A percentile compares a stretch with the other conserved stretches of the same genome.
Evolutionary conservation across 768 basidiomycete genomes (phyloP).

Genomic region (Pleurotus tuber-regium): DNA sequence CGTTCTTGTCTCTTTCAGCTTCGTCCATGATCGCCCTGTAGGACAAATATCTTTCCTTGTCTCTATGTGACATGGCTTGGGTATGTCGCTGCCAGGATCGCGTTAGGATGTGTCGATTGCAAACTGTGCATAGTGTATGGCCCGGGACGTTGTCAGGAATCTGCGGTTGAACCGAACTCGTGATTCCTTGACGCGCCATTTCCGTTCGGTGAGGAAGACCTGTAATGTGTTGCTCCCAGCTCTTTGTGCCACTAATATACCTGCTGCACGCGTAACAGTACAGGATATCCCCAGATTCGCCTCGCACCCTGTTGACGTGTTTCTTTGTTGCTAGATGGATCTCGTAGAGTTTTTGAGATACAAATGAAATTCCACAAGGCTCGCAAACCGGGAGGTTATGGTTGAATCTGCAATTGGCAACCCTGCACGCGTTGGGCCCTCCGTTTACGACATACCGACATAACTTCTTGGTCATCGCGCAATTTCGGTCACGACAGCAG

Average conservation of each 20-base stretch:
- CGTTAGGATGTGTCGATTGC: slow-evolving; percentile 23
- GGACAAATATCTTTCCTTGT: slow-evolving; percentile 33
- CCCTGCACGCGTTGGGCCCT: slow-evolving; percentile 3
- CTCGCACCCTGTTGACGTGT: slow-evolving; percentile 28
- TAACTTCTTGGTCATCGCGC: not conserved
- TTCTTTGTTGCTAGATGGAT: slow-evolving; percentile 29
- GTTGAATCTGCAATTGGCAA: not conserved
- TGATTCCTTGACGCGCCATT: slow-evolving; percentile 17
- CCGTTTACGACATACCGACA: not conserved
- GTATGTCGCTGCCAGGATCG: slow-evolving; percentile 33
- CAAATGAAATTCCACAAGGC: slow-evolving; percentile 34
- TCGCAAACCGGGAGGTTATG: slow-evolving; percentile 1
- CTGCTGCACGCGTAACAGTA: slow-evolving; percentile 31
- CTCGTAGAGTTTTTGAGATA: slow-evolving; percentile 17
- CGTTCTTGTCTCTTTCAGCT: slow-evolving; percentile 55
- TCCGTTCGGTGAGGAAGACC: slow-evolving; percentile 17
- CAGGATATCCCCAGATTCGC: slow-evolving; percentile 14
- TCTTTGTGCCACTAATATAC: slow-evolving; percentile 18
- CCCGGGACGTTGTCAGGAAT: slow-evolving; percentile 18
- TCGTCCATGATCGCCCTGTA: slow-evolving; percentile 48
- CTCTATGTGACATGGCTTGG: slow-evolving; percentile 26
- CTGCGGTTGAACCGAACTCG: slow-evolving; percentile 29
- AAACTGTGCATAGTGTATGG: slow-evolving; percentile 26
- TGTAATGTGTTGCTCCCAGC: slow-evolving; percentile 25
- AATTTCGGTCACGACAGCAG: no score